A percentile compares a stretch with the other conserved stretches of the same genome.
Conservation (phyloP, 108 stramenopile species). For the Parmales sp. region DNA sequence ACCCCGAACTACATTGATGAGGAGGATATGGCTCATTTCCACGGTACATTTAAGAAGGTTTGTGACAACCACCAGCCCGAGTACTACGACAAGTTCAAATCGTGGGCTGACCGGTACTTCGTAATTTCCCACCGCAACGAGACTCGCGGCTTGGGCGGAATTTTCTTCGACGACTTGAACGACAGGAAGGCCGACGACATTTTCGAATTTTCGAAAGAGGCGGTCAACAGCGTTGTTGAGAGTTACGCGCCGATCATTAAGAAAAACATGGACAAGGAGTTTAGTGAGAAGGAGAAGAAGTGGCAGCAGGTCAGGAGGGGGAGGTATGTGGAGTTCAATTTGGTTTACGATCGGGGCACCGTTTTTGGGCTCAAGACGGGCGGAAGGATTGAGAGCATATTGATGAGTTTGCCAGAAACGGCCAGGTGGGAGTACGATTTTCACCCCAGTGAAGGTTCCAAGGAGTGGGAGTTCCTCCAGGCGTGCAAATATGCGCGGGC, state of each 20-base stretch:
- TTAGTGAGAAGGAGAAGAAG: conserved; percentile 80
- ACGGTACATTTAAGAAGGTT: conserved; percentile 94
- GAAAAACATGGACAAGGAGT: conserved; percentile 75
- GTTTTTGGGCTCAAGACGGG: conserved; percentile 97
- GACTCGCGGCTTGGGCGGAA: conserved; percentile 92
- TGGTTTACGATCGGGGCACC: conserved; percentile 97
- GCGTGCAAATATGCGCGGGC: conserved; percentile 77
- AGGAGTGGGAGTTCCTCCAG: conserved; percentile 88
- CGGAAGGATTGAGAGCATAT: conserved; percentile 93
- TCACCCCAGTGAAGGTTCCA: conserved; percentile 61
- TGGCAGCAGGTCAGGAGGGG: conserved; percentile 84
- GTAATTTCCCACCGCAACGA: conserved; percentile 87
- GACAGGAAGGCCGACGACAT: conserved; percentile 75
- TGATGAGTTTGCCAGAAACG: conserved; percentile 97
- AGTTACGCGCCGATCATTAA: conserved; percentile 88
- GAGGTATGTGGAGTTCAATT: conserved; percentile 97
- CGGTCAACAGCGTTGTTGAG: conserved; percentile 68
- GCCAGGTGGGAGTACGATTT: conserved; percentile 95
- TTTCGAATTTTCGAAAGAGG: conserved; percentile 76
- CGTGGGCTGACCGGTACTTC: conserved; percentile 96
- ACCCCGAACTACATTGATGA: conserved; percentile 91
- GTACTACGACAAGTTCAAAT: conserved; percentile 93
- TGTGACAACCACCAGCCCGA: conserved; percentile 95
- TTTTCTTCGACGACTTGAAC: conserved; percentile 97
- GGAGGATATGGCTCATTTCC: conserved; percentile 96